These are phyloP conservation scores for Solanum virginianum DNA, from an alignment of 257 asterid species.

Conservation along the genomic window DNA sequence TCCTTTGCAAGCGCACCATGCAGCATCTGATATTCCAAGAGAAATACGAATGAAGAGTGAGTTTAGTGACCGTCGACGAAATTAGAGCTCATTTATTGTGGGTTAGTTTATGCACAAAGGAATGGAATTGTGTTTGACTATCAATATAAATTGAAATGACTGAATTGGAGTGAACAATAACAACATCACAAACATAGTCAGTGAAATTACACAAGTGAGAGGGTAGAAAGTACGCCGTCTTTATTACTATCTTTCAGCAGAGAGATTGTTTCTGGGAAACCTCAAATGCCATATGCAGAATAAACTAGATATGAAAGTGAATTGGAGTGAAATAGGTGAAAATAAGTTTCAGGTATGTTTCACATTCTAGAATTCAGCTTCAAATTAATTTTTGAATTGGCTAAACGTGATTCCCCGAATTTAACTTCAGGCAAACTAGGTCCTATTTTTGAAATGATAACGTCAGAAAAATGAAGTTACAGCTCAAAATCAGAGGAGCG, in stretches of 20 bases:
- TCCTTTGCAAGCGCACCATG: slow-evolving; percentile 87
- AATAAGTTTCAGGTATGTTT: too few relatives aligned
- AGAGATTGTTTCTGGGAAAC: too few relatives aligned
- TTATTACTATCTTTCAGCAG: too few relatives aligned
- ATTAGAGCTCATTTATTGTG: not conserved
- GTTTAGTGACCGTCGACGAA: not conserved
- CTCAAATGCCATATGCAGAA: too few relatives aligned
- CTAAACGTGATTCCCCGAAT: not conserved
- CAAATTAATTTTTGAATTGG: not conserved
- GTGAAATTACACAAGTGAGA: too few relatives aligned
- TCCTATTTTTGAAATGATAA: not conserved
- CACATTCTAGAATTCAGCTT: too few relatives aligned
- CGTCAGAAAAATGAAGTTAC: not conserved
- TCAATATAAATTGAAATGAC: not conserved
- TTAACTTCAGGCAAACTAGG: not conserved
- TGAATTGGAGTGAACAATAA: too few relatives aligned
- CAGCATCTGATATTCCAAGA: slow-evolving; percentile 30
- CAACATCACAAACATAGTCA: too few relatives aligned
- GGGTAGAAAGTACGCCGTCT: too few relatives aligned
- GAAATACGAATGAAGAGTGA: not conserved
- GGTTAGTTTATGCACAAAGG: not conserved
- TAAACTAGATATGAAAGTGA: too few relatives aligned
- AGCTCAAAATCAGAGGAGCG: not conserved
- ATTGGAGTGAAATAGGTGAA: not conserved
- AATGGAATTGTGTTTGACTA: not conserved